phyloP scores from a whole-genome alignment of 371 early-diverging fungal genomes.

The Fennellomyces sp. region DNA sequence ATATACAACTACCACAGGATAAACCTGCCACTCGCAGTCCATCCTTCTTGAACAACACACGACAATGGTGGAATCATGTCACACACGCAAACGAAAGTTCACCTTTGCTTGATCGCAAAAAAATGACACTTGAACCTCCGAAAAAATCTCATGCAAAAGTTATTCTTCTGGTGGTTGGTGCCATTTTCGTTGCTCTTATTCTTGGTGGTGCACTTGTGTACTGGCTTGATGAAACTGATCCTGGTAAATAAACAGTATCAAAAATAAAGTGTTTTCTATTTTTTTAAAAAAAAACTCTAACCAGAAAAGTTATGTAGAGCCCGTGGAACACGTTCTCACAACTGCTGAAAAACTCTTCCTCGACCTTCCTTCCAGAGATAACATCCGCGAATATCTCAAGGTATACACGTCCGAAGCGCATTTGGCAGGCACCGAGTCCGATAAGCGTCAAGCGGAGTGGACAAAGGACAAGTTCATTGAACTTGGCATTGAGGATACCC shows the following conservation, averaged over 20 bases:
- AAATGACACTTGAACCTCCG: slow-evolving; percentile 47
- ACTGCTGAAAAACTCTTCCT: slow-evolving; percentile 16
- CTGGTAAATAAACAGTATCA: slow-evolving; percentile 6
- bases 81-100: slow-evolving; percentile 19
- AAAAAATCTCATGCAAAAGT: slow-evolving; percentile 17
- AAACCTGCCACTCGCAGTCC: neutral
- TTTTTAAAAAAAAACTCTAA: too few species aligned
- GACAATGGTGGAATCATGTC: slow-evolving; percentile 18
- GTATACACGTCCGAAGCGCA: slow-evolving; percentile 58
- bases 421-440: slow-evolving; percentile 49
- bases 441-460: slow-evolving; percentile 55
- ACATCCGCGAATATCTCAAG: slow-evolving; percentile 34
- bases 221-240: slow-evolving; percentile 8
- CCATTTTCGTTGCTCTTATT: slow-evolving; percentile 22
- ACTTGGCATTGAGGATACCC: slow-evolving; percentile 54
- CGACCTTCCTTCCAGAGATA: slow-evolving; percentile 17
- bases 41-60: slow-evolving; percentile 8
- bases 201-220: slow-evolving; percentile 17
- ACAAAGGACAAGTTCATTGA: slow-evolving; percentile 53
- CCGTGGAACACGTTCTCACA: neutral
- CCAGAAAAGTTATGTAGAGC: too few species aligned
- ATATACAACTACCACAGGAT: slow-evolving; percentile 17
- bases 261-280: too few species aligned
- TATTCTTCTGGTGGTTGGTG: slow-evolving; percentile 18
- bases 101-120: slow-evolving; percentile 35